A percentile compares a stretch with the other conserved stretches of the same genome.
These are phyloP conservation scores for Globisporangium okanoganense DNA, from an alignment of 352 stramenopile genomes.

Conservation along the genomic window DNA sequence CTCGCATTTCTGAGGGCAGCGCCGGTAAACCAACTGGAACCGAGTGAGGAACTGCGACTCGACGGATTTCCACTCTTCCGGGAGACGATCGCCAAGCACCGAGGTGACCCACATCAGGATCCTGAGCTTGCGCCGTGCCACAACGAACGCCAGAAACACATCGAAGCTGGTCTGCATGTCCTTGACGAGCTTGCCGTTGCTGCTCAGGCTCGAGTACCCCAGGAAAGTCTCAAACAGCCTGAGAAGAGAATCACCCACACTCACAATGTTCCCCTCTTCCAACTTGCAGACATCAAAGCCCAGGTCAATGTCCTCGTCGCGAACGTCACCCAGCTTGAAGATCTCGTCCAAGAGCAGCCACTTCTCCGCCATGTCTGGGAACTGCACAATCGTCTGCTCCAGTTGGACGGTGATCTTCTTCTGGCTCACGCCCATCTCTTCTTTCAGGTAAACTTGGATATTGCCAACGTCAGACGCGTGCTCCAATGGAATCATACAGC, in stretches of 20 bases:
- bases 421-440: conserved; percentile 18
- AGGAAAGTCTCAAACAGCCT: conserved; percentile 29
- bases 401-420: neutral
- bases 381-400: conserved; percentile 19
- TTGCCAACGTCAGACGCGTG: conserved; percentile 15
- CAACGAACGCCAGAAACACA: conserved; percentile 43
- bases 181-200: conserved; percentile 19
- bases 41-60: conserved; percentile 42
- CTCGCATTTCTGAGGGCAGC: conserved; percentile 52
- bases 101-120: conserved; percentile 39
- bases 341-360: conserved; percentile 24
- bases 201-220: conserved; percentile 2
- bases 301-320: conserved; percentile 45
- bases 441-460: conserved; percentile 26
- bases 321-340: conserved; percentile 22
- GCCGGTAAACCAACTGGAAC: conserved; percentile 47
- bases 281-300: conserved; percentile 24
- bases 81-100: conserved; percentile 28
- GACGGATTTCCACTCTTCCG: conserved; percentile 39
- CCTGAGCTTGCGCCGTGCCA: conserved; percentile 45
- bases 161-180: conserved; percentile 45
- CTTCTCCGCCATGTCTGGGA: conserved; percentile 27
- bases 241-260: neutral
- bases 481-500: conserved; percentile 27
- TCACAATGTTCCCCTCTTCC: conserved; percentile 13